These are phyloP conservation scores for Hyphopichia fennica DNA, from an alignment of 1,139 yeast genomes.

Conservation along the genomic window DNA sequence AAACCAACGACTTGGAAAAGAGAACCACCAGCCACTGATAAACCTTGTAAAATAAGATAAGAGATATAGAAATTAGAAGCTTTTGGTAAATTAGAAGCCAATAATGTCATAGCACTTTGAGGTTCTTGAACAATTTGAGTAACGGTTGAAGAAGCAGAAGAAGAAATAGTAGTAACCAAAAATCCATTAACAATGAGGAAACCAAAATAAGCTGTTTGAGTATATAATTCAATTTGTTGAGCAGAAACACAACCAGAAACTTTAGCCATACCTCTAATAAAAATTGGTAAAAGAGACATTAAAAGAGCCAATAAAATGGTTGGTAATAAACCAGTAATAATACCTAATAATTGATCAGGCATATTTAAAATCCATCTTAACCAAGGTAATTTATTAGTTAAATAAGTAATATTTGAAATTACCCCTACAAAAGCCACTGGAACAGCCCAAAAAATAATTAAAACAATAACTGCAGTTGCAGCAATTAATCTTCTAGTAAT, in stretches of 20 bases:
- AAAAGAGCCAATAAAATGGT: slow-evolving; percentile 64
- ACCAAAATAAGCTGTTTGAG: slow-evolving; percentile 74
- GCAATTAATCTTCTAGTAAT: slow-evolving; percentile 61
- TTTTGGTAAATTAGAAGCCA: slow-evolving; percentile 78
- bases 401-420: slow-evolving; percentile 69
- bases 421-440: slow-evolving; percentile 86
- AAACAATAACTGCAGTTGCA: slow-evolving; percentile 52
- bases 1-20: slow-evolving; percentile 77
- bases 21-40: slow-evolving; percentile 77
- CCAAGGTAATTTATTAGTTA: slow-evolving; percentile 60
- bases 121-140: slow-evolving; percentile 68
- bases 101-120: slow-evolving; percentile 59
- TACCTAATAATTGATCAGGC: slow-evolving; percentile 58
- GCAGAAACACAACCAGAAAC: slow-evolving; percentile 64
- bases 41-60: slow-evolving; percentile 76
- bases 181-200: slow-evolving; percentile 73
- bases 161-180: slow-evolving; percentile 66
- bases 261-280: slow-evolving; percentile 70
- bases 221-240: slow-evolving; percentile 66
- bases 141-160: slow-evolving; percentile 75
- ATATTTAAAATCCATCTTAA: slow-evolving; percentile 63
- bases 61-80: slow-evolving; percentile 85
- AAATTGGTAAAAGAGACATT: slow-evolving; percentile 77
- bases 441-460: slow-evolving; percentile 77
- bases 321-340: slow-evolving; percentile 77